Evolutionary conservation across 352 stramenopile species (phyloP), one percentile per base, ranked within the genome.

Genomic region (Phytophthora citrophthora): DNA sequence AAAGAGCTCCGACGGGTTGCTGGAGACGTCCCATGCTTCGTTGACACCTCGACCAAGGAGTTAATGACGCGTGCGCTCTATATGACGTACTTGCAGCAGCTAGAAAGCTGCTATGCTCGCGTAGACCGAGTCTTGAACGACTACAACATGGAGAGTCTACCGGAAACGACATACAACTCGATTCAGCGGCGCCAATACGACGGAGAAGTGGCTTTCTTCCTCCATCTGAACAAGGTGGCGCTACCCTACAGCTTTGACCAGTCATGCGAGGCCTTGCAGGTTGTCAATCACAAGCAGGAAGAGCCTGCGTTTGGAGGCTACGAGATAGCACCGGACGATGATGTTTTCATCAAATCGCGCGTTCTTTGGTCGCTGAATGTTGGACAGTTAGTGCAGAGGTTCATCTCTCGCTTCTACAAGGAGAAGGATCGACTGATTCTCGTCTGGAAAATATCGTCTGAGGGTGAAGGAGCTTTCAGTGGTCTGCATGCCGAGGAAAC

Each of bases 401-500:
- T 64, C 68, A 65, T 85, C 13, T 77, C 76, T 53, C 65, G 67
- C 0, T 46, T 48, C 29, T 89, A 84, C 36, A 64, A 63, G 5
- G 71, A 88, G 27, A 18, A 41, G 0, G 56, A 79, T 11, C 73
- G 80, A 8, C 59, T 80, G 44, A 70, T 86, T 51, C 36, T 87
- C 2, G 77, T 87, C n/a, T 89, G 77, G 80, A 79, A 75, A n/a
- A 64, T 70, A 9, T 64, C 72, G 4, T 75, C 64, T 0, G 64
- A 85, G 23, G 72, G 75, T 7, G 66, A 73, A 34, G 54, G 69
- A 9, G 40, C 23, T 11, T 68, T 74, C 12, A 64, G 11, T 1
- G 62, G 57, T 15, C 40, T 76, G 20, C 40, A 71, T 15, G 20
- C 62, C 0, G 68, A 76, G n/a, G 62, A 72, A 51, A 69, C 55